Conservation (phyloP, 768 basidiomycete species). For the Auriculariales sp. region DNA sequence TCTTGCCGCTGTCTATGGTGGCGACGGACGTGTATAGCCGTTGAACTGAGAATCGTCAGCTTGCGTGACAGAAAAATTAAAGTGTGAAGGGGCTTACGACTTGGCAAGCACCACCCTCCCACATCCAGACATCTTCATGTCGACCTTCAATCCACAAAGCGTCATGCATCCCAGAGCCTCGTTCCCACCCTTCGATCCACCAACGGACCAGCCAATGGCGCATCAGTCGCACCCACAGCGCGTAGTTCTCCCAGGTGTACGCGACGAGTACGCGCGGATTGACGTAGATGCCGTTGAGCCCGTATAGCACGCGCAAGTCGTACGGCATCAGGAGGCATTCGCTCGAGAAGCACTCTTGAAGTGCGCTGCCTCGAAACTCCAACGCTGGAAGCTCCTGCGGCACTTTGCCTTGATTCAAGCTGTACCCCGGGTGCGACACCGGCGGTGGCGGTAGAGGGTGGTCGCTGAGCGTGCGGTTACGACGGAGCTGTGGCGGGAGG, state of each 20-base stretch:
- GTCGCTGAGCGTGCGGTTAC: constrained; percentile 13
- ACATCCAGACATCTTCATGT: constrained; percentile 15
- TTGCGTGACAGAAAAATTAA: not conserved
- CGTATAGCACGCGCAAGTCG: constrained; percentile 26
- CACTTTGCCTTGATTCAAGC: constrained; percentile 12
- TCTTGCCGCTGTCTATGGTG: no score
- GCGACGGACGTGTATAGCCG: not conserved
- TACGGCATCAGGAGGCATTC: constrained; percentile 29
- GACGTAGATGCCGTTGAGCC: constrained; percentile 20
- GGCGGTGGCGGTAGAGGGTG: constrained; percentile 8
- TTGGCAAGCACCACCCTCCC: constrained; percentile 22
- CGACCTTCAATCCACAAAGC: constrained; percentile 23
- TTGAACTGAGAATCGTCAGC: not conserved
- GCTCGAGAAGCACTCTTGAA: constrained; percentile 21
- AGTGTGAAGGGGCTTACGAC: not conserved
- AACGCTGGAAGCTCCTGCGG: constrained; percentile 19
- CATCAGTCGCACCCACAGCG: constrained; percentile 8
- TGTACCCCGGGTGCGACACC: constrained; percentile 16
- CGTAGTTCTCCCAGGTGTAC: constrained; percentile 21
- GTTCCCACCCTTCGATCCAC: constrained; percentile 24
- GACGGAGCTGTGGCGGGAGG: constrained; percentile 24
- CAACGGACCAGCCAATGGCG: constrained; percentile 24
- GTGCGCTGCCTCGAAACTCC: constrained; percentile 16
- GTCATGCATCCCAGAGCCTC: constrained; percentile 24
- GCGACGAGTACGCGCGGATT: constrained; percentile 26